phyloP scores from a whole-genome alignment of 495 filamentous ascomycete genomes.

The Aspergillus indologenus region DNA sequence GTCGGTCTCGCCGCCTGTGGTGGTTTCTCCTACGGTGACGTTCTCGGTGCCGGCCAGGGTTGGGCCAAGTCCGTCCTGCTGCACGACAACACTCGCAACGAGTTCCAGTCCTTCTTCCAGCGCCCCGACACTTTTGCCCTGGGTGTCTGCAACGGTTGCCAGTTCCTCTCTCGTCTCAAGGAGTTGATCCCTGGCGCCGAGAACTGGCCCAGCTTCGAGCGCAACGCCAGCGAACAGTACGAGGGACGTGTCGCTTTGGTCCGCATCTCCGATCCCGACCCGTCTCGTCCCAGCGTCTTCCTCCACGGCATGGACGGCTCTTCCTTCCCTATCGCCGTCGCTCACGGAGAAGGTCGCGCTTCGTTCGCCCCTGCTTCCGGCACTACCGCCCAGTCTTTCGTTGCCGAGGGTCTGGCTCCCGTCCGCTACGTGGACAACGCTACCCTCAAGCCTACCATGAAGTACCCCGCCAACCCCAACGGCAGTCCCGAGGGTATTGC shows the following conservation, averaged over 20 bases:
- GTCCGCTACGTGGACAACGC: constrained; percentile 83
- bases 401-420: constrained; percentile 62
- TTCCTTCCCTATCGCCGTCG: constrained; percentile 79
- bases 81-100: constrained; percentile 68
- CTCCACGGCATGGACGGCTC: constrained; percentile 87
- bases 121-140: constrained; percentile 87
- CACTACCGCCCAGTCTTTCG: constrained; percentile 44
- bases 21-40: constrained; percentile 96
- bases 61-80: constrained; percentile 95
- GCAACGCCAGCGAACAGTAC: constrained; percentile 86
- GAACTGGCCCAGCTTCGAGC: constrained; percentile 83
- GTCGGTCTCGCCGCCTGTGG: constrained; percentile 90
- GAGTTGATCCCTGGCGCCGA: constrained; percentile 81
- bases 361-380: constrained; percentile 54
- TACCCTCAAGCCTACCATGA: constrained; percentile 64
- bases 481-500: constrained; percentile 86
- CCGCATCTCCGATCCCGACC: constrained; percentile 61
- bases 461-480: constrained; percentile 92
- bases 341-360: constrained; percentile 91
- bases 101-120: constrained; percentile 84
- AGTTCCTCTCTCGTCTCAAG: constrained; percentile 84
- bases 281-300: constrained; percentile 70
- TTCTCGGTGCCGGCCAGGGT: constrained; percentile 89
- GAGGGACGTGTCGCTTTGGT: constrained; percentile 91
- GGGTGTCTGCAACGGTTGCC: constrained; percentile 96